Base-by-base conservation (phyloP, 106 monocot species). In the Posidonia australis region DNA sequence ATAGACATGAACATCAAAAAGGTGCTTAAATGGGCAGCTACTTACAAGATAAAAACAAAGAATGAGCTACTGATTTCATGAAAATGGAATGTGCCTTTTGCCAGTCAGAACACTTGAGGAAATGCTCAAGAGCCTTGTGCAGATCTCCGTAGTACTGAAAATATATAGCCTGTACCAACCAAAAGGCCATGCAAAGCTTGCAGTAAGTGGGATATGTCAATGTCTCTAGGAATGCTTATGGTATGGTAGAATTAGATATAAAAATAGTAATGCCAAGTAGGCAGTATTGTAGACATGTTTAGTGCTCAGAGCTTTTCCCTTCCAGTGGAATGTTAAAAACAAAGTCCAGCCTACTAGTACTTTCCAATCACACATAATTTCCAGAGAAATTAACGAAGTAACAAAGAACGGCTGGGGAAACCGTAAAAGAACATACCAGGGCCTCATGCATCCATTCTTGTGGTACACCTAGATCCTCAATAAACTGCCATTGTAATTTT, bases 381-480 rank as follows among this genome's bases (percentile, higher is more conserved):
- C 13, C 13, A 13, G 7, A 45, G 44, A 45, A 10, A 10, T 13
- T 45, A 45, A 45, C 44, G 13, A 45, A 13, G 12, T 44, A 12
- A 13, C 13, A 17, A 49, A 4, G 2, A 49, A n/a, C 13, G 3
- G 5, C 17, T n/a, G n/a, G 48, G n/a, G n/a, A n/a, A n/a, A n/a
- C n/a, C n/a, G n/a, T 10, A 46, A 64, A 46, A 46, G 30, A 31
- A 30, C 91, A 18, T 76, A 98, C 98, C 87, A 85, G 64, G 62
- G 91, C 80, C 64, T 98, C 91, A 69, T 91, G 91, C 80, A 98
- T 77, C 98, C 98, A 98, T 68, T 78, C 82, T 65, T 66, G 72
- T 55, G 98, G 98, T 63, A 98, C 69, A 63, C 87, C 98, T 78
- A 85, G 91, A 60, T 98, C 87, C 66, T 73, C 69, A 72, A 91